Evolutionary conservation across 495 filamentous ascomycete species (phyloP).

Genomic region (Glonium stellatum): DNA sequence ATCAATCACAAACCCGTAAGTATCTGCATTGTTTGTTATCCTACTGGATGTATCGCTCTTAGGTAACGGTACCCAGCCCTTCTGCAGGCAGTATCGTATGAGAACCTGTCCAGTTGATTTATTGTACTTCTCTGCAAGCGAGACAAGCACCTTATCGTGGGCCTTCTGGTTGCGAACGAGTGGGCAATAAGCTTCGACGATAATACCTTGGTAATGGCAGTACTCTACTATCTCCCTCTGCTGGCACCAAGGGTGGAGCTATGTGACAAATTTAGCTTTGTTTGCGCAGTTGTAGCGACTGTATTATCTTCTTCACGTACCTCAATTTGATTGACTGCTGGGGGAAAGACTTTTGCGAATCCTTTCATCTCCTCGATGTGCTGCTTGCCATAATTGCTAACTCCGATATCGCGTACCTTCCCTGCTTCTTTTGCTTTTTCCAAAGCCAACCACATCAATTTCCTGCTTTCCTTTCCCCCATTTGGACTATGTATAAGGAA

Average conservation of each 20-base stretch:
- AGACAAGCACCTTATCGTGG: slow-evolving; percentile 48
- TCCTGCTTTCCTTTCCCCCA: slow-evolving; percentile 46
- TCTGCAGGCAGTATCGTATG: slow-evolving; percentile 43
- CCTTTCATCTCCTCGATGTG: slow-evolving; percentile 57
- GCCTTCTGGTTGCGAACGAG: slow-evolving; percentile 57
- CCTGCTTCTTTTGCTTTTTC: slow-evolving; percentile 54
- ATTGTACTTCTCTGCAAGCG: slow-evolving; percentile 47
- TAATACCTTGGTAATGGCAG: slow-evolving; percentile 54
- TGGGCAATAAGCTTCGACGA: slow-evolving; percentile 61
- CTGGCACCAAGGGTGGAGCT: slow-evolving; percentile 64
- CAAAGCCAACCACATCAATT: slow-evolving; percentile 59
- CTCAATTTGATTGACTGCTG: slow-evolving; percentile 65
- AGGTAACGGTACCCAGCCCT: slow-evolving; percentile 44
- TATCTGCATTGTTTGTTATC: slow-evolving; percentile 44
- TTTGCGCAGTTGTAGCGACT: neutral
- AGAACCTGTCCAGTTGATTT: slow-evolving; percentile 38
- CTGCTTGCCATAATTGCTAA: slow-evolving; percentile 60
- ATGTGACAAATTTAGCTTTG: neutral
- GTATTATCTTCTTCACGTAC: slow-evolving; percentile 29
- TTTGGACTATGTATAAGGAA: slow-evolving; percentile 62
- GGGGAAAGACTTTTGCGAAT: slow-evolving; percentile 57
- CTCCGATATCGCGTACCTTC: slow-evolving; percentile 56
- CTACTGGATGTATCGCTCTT: slow-evolving; percentile 45
- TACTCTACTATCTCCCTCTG: slow-evolving; percentile 55
- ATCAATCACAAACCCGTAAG: slow-evolving; percentile 43